Evolutionary conservation across 2,329 filamentous ascomycete genomes (phyloP).

Genomic region (Atkinsonella hypoxylon): DNA sequence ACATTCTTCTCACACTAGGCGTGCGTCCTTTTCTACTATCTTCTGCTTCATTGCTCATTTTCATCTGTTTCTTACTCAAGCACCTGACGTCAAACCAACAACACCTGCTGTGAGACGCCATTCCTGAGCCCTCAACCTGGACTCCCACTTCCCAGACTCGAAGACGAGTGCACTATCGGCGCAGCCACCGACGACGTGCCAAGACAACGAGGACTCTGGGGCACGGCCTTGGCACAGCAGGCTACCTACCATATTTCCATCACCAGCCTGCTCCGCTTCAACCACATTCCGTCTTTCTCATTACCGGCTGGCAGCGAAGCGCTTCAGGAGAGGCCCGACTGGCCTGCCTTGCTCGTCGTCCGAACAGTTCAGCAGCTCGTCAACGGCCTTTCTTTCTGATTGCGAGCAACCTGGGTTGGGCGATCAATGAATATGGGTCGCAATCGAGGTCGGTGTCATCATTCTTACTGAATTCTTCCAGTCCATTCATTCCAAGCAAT

Average conservation of each 20-base stretch:
- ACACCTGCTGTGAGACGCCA: not conserved
- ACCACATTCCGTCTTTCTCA: not conserved
- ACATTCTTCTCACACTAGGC: not conserved
- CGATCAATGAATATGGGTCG: constrained; percentile 32
- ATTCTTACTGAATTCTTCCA: not conserved
- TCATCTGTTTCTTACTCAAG: not conserved
- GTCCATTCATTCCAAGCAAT: constrained; percentile 7
- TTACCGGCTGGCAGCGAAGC: not conserved
- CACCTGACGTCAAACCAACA: not conserved
- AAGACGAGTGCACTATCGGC: not conserved
- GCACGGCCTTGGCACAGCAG: not conserved
- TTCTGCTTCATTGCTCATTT: not conserved
- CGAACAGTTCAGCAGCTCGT: not conserved
- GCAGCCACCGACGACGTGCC: not conserved
- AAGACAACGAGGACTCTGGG: not conserved
- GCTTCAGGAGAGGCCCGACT: not conserved
- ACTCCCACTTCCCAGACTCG: not conserved
- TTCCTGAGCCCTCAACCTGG: not conserved
- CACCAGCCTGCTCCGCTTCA: not conserved
- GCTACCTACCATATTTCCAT: not conserved
- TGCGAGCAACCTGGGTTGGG: not conserved
- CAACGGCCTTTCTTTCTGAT: not conserved
- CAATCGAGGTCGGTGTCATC: constrained; percentile 37
- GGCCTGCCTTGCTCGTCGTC: not conserved
- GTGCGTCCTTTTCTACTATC: not conserved